A percentile compares a stretch with the other conserved stretches of the same genome.
phyloP scores from a whole-genome alignment of 225 moss, liverwort and hornwort species.

The Straminergon stramineum region DNA sequence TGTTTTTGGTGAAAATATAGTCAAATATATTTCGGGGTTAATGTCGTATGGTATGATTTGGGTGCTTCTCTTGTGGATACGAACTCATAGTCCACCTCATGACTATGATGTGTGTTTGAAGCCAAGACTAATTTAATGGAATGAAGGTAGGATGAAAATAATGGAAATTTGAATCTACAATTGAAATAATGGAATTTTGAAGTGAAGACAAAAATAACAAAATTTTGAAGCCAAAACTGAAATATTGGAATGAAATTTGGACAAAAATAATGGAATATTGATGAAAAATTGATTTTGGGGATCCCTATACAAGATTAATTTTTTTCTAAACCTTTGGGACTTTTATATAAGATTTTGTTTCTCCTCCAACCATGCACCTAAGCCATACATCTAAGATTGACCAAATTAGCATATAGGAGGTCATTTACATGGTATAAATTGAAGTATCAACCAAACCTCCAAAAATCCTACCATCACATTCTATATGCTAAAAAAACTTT shows the following conservation, averaged over 20 bases:
- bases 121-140: too few relatives aligned
- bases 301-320: too few relatives aligned
- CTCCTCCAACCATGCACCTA: too few relatives aligned
- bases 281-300: not conserved
- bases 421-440: too few relatives aligned
- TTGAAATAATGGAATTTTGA: too few relatives aligned
- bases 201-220: not conserved
- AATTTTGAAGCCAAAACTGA: not conserved
- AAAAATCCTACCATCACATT: too few relatives aligned
- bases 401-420: not conserved
- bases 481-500: not conserved
- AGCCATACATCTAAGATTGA: not conserved
- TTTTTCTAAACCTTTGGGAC: too few relatives aligned
- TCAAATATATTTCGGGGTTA: too few relatives aligned
- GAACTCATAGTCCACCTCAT: accelerated
- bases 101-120: not conserved
- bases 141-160: not conserved
- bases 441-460: too few relatives aligned
- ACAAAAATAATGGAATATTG: accelerated
- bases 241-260: not conserved
- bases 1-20: too few relatives aligned
- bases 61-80: accelerated
- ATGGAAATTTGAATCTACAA: accelerated
- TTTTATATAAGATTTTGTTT: too few relatives aligned
- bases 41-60: too few relatives aligned